Evolutionary conservation across 352 stramenopile genomes (phyloP).

Genomic region (Phytophthora pinifolia): DNA sequence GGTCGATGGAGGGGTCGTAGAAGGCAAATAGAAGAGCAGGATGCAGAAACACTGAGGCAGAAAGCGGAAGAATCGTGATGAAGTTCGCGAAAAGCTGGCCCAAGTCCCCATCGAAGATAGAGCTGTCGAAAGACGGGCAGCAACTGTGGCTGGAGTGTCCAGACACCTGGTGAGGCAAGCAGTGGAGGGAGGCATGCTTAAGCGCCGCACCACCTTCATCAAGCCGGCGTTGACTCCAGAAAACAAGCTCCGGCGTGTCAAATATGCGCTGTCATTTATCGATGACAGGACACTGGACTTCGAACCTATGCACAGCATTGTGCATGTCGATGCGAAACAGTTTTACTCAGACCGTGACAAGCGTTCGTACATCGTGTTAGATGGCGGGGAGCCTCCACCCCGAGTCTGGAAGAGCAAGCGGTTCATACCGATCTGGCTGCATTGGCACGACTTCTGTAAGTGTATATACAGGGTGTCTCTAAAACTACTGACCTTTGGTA

Average conservation of each 20-base stretch:
- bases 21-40: background rate
- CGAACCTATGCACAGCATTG: conserved; percentile 1
- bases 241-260: background rate
- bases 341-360: conserved; percentile 4
- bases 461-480: background rate
- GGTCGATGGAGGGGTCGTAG: background rate
- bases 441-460: background rate
- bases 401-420: background rate
- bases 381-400: background rate
- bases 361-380: background rate
- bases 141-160: background rate
- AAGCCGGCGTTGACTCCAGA: background rate
- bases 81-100: background rate
- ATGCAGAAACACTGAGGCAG: background rate
- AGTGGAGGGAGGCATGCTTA: background rate
- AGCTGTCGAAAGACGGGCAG: background rate
- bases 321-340: conserved; percentile 15
- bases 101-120: background rate
- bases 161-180: background rate
- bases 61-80: background rate
- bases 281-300: background rate
- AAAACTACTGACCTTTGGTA: background rate
- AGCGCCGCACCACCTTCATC: background rate
- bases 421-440: background rate
- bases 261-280: background rate